Evolutionary conservation across 2,329 filamentous ascomycete species (phyloP).

Genomic region (Calonectria honghensis): DNA sequence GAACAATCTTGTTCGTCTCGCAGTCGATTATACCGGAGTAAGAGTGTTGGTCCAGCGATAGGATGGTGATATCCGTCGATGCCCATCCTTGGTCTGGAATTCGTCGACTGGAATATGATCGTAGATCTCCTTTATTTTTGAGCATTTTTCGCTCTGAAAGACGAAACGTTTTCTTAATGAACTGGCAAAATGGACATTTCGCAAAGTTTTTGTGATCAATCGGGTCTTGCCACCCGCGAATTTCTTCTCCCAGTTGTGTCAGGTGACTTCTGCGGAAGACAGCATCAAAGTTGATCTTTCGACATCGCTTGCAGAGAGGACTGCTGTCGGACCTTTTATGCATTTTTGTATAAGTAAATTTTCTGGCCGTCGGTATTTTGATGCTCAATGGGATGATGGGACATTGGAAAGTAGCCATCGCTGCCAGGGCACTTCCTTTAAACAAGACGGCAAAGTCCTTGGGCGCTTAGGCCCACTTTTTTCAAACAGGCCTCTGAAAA

Average conservation of each 20-base stretch:
- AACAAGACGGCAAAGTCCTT: neutral
- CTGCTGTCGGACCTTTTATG: neutral
- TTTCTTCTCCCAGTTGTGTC: neutral
- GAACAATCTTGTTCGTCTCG: neutral
- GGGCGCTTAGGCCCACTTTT: neutral
- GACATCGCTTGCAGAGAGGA: constrained; percentile 1
- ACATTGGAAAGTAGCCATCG: neutral
- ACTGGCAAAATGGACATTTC: no score
- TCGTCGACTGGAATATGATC: no score
- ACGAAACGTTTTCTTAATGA: no score
- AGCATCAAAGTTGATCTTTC: constrained; percentile 15
- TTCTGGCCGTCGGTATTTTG: neutral
- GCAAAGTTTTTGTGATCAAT: neutral
- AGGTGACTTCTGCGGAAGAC: constrained; percentile 5
- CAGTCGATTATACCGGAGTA: neutral
- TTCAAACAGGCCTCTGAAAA: neutral
- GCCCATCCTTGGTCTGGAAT: no score
- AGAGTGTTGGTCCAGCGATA: no score
- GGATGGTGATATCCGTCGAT: no score
- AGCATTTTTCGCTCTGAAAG: no score
- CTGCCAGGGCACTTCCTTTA: neutral
- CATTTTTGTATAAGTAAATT: neutral
- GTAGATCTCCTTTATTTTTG: no score
- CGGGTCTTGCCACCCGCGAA: neutral
- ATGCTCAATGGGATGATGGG: neutral